Evolutionary conservation across 176 grass and related monocot genomes (phyloP), one percentile per base, ranked within the genome.

Genomic region (Miscanthus lutarioriparius): DNA sequence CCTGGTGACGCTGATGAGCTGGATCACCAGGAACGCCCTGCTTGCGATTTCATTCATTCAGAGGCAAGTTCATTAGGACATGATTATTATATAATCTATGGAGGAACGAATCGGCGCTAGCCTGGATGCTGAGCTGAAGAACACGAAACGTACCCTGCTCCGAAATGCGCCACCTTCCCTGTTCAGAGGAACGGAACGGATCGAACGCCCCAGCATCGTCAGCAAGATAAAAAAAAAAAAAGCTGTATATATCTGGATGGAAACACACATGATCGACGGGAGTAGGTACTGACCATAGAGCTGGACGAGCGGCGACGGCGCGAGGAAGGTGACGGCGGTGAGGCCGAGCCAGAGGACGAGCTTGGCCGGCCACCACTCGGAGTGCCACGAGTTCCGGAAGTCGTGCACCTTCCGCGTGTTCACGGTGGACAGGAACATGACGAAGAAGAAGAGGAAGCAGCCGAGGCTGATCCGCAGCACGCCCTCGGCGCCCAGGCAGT

Each of bases 341-440:
- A 96, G 82, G n/a, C 44, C 90, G 43, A 94, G 73, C 97, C 97
- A 99, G 40, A 99, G 84, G 51, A 82, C 85, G 83, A 99, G 67
- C 88, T 99, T 99, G 17, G 22, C 90, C 8, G 91, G 93, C 97
- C 93, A 99, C 93, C 97, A 99, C 70, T 99, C 97, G 3, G 96
- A 99, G 84, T 99, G 97, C 93, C 97, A 99, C 17, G 90, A 91
- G 72, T 94, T 99, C 3, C 93, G 89, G 56, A 70, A 83, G 43
- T 99, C 93, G 14, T 92, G 80, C 80, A 88, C n/a, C 76, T 92
- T 96, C 66, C 86, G 44, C 11, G 91, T 84, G 48, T 86, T 76
- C 20, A 91, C 79, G 7, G 97, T 99, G 16, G 91, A 96, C 39
- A 96, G 79, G 75, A 99, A 99, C 97, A 99, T 99, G 62, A 92